Conservation (phyloP, 768 basidiomycete genomes). For the Agrocybe chaxingu region DNA sequence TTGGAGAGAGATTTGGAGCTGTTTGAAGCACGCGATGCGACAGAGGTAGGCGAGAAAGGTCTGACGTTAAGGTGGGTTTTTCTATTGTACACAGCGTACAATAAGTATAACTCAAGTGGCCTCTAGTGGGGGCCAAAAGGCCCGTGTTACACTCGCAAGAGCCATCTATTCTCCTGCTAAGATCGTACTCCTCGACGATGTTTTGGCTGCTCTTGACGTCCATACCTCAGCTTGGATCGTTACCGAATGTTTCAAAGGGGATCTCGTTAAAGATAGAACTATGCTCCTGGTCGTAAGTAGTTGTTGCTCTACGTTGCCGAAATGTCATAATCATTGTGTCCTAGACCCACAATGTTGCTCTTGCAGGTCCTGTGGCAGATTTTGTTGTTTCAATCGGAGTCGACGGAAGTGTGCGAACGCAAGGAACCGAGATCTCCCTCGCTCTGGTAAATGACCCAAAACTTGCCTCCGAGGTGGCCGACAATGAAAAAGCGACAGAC, state of each 20-base stretch:
- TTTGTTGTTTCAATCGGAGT: constrained; percentile 50
- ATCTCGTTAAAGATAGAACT: constrained; percentile 69
- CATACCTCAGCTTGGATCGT: constrained; percentile 67
- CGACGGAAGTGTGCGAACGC: constrained; percentile 48
- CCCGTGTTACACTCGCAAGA: constrained; percentile 39
- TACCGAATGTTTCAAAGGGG: constrained; percentile 71
- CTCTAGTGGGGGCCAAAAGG: constrained; percentile 44
- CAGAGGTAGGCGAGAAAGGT: constrained; percentile 69
- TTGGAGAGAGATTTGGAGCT: constrained; percentile 68
- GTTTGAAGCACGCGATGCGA: constrained; percentile 59
- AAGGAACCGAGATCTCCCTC: constrained; percentile 38
- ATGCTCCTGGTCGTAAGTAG: constrained; percentile 66
- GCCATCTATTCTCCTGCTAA: constrained; percentile 47
- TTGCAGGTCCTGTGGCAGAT: constrained; percentile 46
- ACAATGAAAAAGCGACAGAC: not conserved
- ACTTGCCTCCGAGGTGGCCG: constrained; percentile 15
- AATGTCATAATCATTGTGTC: not conserved
- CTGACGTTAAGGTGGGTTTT: constrained; percentile 41
- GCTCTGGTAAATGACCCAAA: constrained; percentile 13
- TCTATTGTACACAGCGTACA: no score
- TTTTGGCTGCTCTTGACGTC: constrained; percentile 57
- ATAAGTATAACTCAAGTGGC: not conserved
- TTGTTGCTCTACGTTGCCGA: not conserved
- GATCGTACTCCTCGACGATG: constrained; percentile 54
- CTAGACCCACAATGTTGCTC: constrained; percentile 44